A percentile compares a stretch with the other conserved stretches of the same genome.
Conservation (phyloP, 306 rosid genomes). For the Macrotyloma uniflorum region DNA sequence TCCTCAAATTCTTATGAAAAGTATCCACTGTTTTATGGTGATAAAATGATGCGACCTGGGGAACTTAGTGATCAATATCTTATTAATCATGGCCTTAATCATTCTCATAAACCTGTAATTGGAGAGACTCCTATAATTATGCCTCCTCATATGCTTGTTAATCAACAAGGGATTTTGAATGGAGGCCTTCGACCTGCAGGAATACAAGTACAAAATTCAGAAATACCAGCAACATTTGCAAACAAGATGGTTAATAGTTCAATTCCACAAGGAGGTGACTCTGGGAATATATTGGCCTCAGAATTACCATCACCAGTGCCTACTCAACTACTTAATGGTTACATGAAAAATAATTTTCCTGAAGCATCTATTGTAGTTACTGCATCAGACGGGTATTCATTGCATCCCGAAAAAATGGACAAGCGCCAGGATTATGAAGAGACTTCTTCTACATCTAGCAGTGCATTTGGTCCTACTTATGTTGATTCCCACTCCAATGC, state of each 20-base stretch:
- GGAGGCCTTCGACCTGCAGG: slow-evolving; percentile 43
- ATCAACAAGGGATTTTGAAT: slow-evolving; percentile 45
- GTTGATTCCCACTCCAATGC: slow-evolving; percentile 58
- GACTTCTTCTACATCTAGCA: slow-evolving; percentile 50
- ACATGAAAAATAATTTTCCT: slow-evolving; percentile 39
- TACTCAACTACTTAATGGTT: slow-evolving; percentile 38
- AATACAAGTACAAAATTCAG: slow-evolving; percentile 50
- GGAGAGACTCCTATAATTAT: slow-evolving; percentile 47
- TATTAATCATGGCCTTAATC: slow-evolving; percentile 47
- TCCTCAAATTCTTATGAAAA: slow-evolving; percentile 57
- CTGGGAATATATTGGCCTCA: slow-evolving; percentile 39
- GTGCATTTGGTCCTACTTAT: slow-evolving; percentile 54
- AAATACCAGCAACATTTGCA: slow-evolving; percentile 47
- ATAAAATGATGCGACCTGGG: slow-evolving; percentile 45
- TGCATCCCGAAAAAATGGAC: slow-evolving; percentile 54
- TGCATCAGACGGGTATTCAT: slow-evolving; percentile 43
- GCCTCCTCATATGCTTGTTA: slow-evolving; percentile 47
- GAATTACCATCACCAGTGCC: slow-evolving; percentile 47
- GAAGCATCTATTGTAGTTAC: slow-evolving; percentile 51
- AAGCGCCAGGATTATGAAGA: slow-evolving; percentile 47
- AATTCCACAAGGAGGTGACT: slow-evolving; percentile 47
- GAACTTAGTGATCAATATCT: slow-evolving; percentile 53
- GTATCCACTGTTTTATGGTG: slow-evolving; percentile 46
- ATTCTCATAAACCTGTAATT: slow-evolving; percentile 36
- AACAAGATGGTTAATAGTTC: slow-evolving; percentile 54